Percentiles rank a stretch among this genome's conserved stretches.
Conservation (phyloP, 805 yeast species). For the Hanseniaspora mollemarum region DNA sequence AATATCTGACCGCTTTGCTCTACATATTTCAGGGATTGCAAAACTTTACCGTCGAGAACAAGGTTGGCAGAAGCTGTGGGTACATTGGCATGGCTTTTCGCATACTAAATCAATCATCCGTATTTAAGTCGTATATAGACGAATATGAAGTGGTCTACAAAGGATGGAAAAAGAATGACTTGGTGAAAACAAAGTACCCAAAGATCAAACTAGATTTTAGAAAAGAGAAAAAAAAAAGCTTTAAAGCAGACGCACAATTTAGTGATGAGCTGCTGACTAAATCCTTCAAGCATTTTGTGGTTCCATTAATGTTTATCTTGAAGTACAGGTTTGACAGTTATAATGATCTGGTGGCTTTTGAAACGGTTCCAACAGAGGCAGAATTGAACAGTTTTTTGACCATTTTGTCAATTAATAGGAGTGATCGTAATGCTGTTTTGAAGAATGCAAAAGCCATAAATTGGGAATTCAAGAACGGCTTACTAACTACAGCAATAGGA, state of each 20-base stretch:
- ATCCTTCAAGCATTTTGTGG: background rate
- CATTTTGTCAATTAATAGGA: background rate
- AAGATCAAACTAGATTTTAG: background rate
- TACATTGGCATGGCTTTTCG: background rate
- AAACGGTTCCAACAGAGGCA: background rate
- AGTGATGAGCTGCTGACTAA: background rate
- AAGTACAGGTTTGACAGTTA: slow-evolving; percentile 2
- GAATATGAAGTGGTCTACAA: background rate
- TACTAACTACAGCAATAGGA: too few relatives aligned
- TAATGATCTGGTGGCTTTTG: background rate
- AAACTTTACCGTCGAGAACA: slow-evolving; percentile 1
- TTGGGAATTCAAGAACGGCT: background rate
- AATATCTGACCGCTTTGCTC: background rate
- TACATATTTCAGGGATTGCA: background rate
- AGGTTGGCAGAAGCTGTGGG: background rate
- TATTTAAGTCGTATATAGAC: background rate
- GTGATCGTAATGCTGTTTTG: background rate
- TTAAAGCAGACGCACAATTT: background rate
- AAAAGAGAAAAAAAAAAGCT: background rate
- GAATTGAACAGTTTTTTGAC: background rate
- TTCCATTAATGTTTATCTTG: background rate
- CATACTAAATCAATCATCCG: background rate
- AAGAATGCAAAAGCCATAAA: background rate
- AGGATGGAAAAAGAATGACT: background rate
- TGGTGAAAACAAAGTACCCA: background rate